Evolutionary conservation across 2,329 filamentous ascomycete species (phyloP).

Genomic region (Blumeria hordei): DNA sequence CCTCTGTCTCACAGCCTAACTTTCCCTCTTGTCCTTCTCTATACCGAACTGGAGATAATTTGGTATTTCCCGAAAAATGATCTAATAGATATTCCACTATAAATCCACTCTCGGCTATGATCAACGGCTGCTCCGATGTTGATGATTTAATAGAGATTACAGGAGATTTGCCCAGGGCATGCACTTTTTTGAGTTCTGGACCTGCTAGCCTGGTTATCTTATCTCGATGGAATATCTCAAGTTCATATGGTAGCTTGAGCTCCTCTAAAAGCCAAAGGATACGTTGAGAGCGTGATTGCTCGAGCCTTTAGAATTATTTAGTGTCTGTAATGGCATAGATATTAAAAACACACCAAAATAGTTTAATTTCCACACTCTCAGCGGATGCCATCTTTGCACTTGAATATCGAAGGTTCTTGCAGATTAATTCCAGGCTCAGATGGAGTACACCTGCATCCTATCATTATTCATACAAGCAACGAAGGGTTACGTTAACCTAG

Average conservation of each 20-base stretch:
- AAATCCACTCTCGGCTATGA: constrained; percentile 60
- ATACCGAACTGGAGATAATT: constrained; percentile 28
- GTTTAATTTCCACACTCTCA: constrained; percentile 13
- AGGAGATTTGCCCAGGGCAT: constrained; percentile 74
- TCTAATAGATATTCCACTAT: constrained; percentile 68
- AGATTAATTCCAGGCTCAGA: no score
- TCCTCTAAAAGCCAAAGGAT: constrained; percentile 49
- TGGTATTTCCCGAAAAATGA: constrained; percentile 23
- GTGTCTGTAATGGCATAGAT: neutral
- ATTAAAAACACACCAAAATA: constrained; percentile 24
- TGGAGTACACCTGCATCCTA: no score
- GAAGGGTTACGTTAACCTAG: no score
- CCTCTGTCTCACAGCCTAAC: constrained; percentile 34
- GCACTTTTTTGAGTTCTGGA: constrained; percentile 48
- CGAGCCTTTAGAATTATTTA: constrained; percentile 10
- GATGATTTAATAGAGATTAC: constrained; percentile 38
- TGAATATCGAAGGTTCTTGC: neutral
- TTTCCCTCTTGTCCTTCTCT: constrained; percentile 31
- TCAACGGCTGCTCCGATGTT: constrained; percentile 21
- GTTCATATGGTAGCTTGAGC: constrained; percentile 48
- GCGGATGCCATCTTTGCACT: constrained; percentile 2
- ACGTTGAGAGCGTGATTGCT: constrained; percentile 26
- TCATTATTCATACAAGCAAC: no score
- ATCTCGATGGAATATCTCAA: constrained; percentile 55
- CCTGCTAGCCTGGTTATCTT: constrained; percentile 42